A percentile compares a stretch with the other conserved stretches of the same genome.
Conservation (phyloP, 192 early-diverging fungal genomes). For the Backusella sp. region DNA sequence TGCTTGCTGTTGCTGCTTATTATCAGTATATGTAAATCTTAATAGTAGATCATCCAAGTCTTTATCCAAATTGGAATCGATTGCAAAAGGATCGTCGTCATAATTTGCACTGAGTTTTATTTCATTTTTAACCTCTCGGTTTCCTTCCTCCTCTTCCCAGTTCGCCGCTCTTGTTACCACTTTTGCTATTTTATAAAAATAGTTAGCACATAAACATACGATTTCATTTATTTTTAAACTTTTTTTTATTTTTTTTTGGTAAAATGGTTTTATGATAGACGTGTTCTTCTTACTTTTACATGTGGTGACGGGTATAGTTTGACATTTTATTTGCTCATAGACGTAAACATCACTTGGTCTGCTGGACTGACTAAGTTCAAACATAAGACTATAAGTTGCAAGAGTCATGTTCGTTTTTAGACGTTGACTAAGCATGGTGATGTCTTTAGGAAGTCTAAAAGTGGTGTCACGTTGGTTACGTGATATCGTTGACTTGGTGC, state of each 20-base stretch:
- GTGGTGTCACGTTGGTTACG: neutral
- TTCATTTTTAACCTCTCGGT: constrained; percentile 5
- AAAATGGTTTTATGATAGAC: neutral
- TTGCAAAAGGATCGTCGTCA: neutral
- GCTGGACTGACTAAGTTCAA: neutral
- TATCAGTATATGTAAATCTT: neutral
- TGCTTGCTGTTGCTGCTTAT: neutral
- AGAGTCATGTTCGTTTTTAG: constrained; percentile 5
- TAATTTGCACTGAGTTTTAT: constrained; percentile 1
- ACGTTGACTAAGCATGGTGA: neutral
- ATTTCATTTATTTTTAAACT: neutral
- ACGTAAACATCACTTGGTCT: neutral
- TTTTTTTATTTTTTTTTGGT: neutral
- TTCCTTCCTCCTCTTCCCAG: neutral
- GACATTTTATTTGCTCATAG: constrained; percentile 7
- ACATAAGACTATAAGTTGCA: neutral
- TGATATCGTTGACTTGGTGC: neutral
- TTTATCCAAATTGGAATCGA: neutral
- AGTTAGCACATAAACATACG: neutral
- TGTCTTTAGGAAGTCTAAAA: neutral
- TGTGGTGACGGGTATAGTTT: neutral
- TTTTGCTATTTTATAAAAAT: neutral
- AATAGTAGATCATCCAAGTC: neutral
- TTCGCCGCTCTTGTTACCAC: neutral
- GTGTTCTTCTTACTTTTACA: neutral